Conservation (phyloP, 139 green algal species). For the Picochlorum sp. region DNA sequence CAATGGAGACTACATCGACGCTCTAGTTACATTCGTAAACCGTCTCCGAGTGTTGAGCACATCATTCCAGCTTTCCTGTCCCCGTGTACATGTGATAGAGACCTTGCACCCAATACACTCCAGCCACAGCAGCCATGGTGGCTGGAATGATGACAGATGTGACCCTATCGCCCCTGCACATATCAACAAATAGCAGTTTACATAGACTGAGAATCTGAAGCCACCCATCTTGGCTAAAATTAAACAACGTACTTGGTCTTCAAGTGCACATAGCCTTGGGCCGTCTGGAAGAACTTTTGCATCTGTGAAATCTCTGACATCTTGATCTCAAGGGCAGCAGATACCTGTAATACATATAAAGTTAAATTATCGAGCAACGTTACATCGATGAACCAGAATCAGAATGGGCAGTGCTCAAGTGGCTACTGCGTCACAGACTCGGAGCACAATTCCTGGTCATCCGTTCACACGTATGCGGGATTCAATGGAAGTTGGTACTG, state of each 20-base stretch:
- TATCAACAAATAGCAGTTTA: background rate
- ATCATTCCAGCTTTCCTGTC: conserved; percentile 2
- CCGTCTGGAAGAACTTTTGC: conserved; percentile 2
- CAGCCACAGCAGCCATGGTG: background rate
- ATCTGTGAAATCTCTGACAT: background rate
- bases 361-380: too few relatives aligned
- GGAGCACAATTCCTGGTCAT: too few relatives aligned
- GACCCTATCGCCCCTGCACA: conserved; percentile 1
- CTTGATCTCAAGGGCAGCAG: too few relatives aligned
- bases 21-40: too few relatives aligned
- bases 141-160: conserved; percentile 1
- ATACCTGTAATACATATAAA: too few relatives aligned
- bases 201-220: background rate
- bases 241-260: background rate
- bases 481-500: too few relatives aligned
- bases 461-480: too few relatives aligned
- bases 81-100: conserved; percentile 1
- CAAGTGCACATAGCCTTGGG: background rate
- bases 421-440: too few relatives aligned
- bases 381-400: too few relatives aligned
- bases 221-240: background rate
- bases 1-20: too few relatives aligned
- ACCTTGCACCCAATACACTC: background rate
- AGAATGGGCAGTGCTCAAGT: too few relatives aligned
- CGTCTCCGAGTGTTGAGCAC: too few relatives aligned